phyloP scores from a whole-genome alignment of 305 asterid species.

The Fraxinus paxiana region DNA sequence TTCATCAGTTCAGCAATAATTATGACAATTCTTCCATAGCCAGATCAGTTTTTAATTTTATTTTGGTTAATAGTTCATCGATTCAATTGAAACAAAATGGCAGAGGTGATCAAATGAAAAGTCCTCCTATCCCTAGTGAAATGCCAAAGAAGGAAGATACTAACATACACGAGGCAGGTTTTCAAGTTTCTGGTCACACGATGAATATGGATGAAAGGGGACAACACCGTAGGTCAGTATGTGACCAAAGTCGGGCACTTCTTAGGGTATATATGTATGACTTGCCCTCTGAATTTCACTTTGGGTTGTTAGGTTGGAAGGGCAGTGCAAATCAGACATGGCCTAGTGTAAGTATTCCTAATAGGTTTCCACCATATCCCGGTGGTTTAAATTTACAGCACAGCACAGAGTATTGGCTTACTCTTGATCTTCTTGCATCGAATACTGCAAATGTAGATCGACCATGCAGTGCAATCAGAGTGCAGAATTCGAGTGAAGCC shows the following conservation, averaged over 20 bases:
- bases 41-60: slow-evolving; percentile 36
- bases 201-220: slow-evolving; percentile 18
- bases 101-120: slow-evolving; percentile 11
- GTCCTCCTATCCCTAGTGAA: slow-evolving; percentile 14
- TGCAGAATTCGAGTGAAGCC: slow-evolving; percentile 49
- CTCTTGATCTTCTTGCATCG: slow-evolving; percentile 78
- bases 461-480: slow-evolving; percentile 64
- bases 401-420: slow-evolving; percentile 79
- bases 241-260: slow-evolving; percentile 44
- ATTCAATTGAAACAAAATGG: slow-evolving; percentile 20
- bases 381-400: slow-evolving; percentile 84
- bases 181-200: slow-evolving; percentile 8
- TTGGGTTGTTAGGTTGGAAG: slow-evolving; percentile 69
- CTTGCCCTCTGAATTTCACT: slow-evolving; percentile 72
- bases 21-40: slow-evolving; percentile 36
- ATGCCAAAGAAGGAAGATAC: slow-evolving; percentile 10
- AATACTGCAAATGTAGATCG: slow-evolving; percentile 37
- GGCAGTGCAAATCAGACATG: slow-evolving; percentile 45
- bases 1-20: slow-evolving; percentile 39
- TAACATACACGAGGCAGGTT: slow-evolving; percentile 15
- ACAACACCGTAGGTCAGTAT: slow-evolving; percentile 17
- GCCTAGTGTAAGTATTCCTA: slow-evolving; percentile 48
- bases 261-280: slow-evolving; percentile 73
- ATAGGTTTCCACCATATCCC: slow-evolving; percentile 57
- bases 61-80: slow-evolving; percentile 35